Percentiles rank a stretch among this genome's conserved stretches.
Evolutionary conservation across 2,329 filamentous ascomycete species (phyloP).

Genomic region (Beauveria pseudobassiana): DNA sequence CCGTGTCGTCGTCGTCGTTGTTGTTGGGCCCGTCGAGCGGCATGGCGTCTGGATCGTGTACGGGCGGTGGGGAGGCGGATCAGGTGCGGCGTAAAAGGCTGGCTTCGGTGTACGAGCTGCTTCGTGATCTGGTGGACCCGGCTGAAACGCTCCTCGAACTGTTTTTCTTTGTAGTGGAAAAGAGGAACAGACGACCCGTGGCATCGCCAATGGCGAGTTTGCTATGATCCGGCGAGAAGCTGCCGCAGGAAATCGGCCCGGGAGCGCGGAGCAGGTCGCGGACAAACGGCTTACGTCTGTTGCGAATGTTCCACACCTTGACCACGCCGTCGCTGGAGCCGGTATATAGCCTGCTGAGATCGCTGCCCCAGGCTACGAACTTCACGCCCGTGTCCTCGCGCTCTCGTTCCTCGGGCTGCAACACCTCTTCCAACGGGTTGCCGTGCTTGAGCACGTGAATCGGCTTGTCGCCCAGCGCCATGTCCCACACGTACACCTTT

Average conservation of each 20-base stretch:
- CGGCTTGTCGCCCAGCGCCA: constrained; percentile 44
- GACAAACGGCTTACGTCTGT: constrained; percentile 36
- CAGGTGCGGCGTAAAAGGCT: constrained; percentile 43
- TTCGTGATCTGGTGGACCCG: constrained; percentile 26
- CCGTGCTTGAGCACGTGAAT: constrained; percentile 51
- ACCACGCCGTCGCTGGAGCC: constrained; percentile 56
- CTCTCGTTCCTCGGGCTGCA: constrained; percentile 35
- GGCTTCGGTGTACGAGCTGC: constrained; percentile 36
- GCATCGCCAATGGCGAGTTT: constrained; percentile 54
- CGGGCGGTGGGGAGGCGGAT: constrained; percentile 34
- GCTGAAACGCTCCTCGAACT: constrained; percentile 26
- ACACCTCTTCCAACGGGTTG: constrained; percentile 30
- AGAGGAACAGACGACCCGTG: constrained; percentile 50
- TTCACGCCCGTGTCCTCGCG: constrained; percentile 55
- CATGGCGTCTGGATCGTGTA: constrained; percentile 13
- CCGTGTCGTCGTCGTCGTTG: background rate
- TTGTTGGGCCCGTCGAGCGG: constrained; percentile 13
- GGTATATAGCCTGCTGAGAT: constrained; percentile 51
- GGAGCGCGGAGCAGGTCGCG: constrained; percentile 46
- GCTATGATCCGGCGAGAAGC: constrained; percentile 49
- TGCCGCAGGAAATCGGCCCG: constrained; percentile 49
- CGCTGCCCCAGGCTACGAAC: constrained; percentile 54
- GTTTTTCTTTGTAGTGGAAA: constrained; percentile 40
- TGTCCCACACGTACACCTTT: constrained; percentile 57
- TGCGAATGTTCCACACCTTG: constrained; percentile 55